These are phyloP conservation scores for Gaultheria prostrata DNA, from an alignment of 148 eudicot genomes.

Conservation along the genomic window DNA sequence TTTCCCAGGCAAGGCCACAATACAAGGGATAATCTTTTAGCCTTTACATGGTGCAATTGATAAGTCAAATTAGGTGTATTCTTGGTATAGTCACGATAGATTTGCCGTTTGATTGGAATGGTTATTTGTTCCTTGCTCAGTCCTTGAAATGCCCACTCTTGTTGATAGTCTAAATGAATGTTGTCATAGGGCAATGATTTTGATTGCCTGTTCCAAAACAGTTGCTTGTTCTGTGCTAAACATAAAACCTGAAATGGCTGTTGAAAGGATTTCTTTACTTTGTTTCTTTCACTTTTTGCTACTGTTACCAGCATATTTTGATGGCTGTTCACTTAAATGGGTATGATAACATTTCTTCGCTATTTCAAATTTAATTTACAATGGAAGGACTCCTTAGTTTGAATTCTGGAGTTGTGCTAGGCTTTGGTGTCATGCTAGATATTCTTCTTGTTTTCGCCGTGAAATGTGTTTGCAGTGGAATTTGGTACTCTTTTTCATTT, in stretches of 20 bases:
- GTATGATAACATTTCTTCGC: not conserved
- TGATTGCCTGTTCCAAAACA: not conserved
- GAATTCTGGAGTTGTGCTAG: not conserved
- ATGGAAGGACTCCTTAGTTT: not conserved
- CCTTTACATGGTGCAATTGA: not conserved
- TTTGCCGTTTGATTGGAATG: not conserved
- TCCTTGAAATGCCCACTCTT: not conserved
- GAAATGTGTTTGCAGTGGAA: not conserved
- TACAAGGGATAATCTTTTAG: not conserved
- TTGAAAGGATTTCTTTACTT: not conserved
- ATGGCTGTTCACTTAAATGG: not conserved
- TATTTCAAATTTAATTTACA: not conserved
- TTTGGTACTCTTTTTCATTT: no score
- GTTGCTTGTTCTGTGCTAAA: constrained; percentile 4
- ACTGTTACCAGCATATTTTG: not conserved
- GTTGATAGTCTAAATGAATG: not conserved
- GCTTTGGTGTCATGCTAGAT: not conserved
- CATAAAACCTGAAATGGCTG: not conserved
- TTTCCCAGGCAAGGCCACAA: not conserved
- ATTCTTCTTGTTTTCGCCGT: not conserved
- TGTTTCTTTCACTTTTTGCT: not conserved
- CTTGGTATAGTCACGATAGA: not conserved
- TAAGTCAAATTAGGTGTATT: not conserved
- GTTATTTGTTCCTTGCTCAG: not conserved
- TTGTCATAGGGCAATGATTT: not conserved